Percentiles rank a stretch among this genome's conserved stretches.
These are phyloP conservation scores for Epichloe coenophiala DNA, from an alignment of 2,329 filamentous ascomycete genomes.

Conservation along the genomic window DNA sequence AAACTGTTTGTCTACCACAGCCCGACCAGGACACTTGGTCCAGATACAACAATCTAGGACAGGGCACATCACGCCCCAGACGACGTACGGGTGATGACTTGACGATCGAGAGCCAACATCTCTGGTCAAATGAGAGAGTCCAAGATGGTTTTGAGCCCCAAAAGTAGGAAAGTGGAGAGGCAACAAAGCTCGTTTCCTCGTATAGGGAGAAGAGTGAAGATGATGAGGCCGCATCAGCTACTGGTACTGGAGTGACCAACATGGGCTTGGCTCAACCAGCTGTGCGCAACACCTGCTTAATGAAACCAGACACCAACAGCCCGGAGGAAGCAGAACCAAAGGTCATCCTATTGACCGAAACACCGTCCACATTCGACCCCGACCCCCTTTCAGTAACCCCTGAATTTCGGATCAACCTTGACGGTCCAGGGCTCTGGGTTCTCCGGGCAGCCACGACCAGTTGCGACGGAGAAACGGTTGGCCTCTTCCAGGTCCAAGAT, in stretches of 20 bases:
- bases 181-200: background rate
- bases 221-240: background rate
- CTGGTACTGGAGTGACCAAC: too few species aligned
- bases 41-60: background rate
- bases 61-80: background rate
- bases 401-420: background rate
- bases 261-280: too few species aligned
- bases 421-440: background rate
- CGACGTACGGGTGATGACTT: background rate
- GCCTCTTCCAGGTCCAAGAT: background rate
- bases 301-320: background rate
- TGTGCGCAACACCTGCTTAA: too few species aligned
- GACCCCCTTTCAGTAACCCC: background rate
- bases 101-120: background rate
- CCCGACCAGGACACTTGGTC: conserved; percentile 11
- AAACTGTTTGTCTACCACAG: conserved; percentile 15
- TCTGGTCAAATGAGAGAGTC: background rate
- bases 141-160: conserved; percentile 1
- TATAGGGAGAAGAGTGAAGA: background rate
- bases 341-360: background rate
- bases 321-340: background rate
- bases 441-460: background rate
- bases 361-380: background rate
- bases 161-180: background rate
- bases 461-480: background rate